Base-by-base conservation (phyloP, 768 basidiomycete genomes). In the Favolaschia claudopus region DNA sequence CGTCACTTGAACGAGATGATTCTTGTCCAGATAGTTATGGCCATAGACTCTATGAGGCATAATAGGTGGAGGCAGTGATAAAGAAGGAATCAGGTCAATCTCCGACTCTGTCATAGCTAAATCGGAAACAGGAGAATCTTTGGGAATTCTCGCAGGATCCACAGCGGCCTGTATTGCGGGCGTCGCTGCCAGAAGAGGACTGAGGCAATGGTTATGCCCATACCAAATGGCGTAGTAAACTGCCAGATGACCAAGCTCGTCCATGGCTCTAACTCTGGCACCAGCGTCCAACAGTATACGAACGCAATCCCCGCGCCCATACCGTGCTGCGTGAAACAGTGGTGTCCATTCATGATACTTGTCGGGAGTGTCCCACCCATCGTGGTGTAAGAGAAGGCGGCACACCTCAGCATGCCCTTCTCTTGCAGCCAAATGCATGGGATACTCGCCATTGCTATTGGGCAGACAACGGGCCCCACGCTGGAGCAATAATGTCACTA, bases 261-360 rank as follows among this genome's bases (percentile, higher is more conserved):
- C 97, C 31, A 78, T 79, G 33, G 83, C 81, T 66, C 88, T 82
- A n/a, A 92, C 85, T 48, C 89, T 85, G 60, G 89, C 85, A 7
- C 93, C 90, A 7, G 92, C 93, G 43, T 87, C 83, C 8, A 99
- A 79, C 20, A 99, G 82, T n/a, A 92, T 81, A 34, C 77, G 76
- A 37, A 98, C 84, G 68, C 92, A 96, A 7, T 79, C 79, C 17
- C 81, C 74, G 62, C 88, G 90, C 1, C 96, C 95, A 61, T 94
- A 89, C 33, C 93, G 89, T 6, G 95, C 90, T 3, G 97, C 95
- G 73, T 99, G 96, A 69, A 96, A 95, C 39, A 99, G 81, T 24
- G 97, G 97, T 7, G 96, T 99, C 95, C 96, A 98, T 72, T 97
- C 94, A 70, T 96, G 92, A 74, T 96, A 99, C 75, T 96, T 99